Evolutionary conservation across 768 basidiomycete species (phyloP).

Genomic region (Imleria badia): DNA sequence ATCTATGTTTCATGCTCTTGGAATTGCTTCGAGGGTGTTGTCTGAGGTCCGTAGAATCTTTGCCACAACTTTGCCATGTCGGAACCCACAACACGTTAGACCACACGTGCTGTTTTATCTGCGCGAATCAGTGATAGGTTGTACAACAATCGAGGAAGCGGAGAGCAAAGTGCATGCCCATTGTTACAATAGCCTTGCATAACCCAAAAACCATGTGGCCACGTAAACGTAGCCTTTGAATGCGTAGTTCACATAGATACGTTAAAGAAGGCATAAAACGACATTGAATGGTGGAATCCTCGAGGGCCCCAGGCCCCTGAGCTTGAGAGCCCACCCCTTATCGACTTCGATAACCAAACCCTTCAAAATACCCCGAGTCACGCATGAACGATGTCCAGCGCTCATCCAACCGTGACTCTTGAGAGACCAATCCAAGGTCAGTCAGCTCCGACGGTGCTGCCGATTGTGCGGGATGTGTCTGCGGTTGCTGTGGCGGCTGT

Average conservation of each 20-base stretch:
- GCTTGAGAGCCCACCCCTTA: conserved; percentile 1
- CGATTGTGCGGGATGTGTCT: neutral
- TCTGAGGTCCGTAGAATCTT: no score
- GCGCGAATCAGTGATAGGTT: no score
- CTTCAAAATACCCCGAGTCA: conserved; percentile 48
- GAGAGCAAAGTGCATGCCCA: neutral
- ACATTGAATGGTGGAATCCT: neutral
- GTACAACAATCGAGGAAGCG: neutral
- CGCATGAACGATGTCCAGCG: conserved; percentile 65
- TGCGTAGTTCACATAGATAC: neutral
- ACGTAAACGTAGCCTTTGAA: neutral
- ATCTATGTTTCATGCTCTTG: neutral
- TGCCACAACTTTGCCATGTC: no score
- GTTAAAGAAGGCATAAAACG: neutral
- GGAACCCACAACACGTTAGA: no score
- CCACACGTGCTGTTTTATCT: no score
- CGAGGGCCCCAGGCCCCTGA: neutral
- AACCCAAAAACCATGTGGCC: neutral
- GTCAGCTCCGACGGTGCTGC: conserved; percentile 46
- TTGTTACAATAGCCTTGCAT: neutral
- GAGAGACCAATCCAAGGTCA: conserved; percentile 58
- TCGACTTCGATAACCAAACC: conserved; percentile 29
- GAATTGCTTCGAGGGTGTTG: no score
- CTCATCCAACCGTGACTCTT: conserved; percentile 54
- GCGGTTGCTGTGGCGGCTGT: conserved; percentile 7